These are phyloP conservation scores for Acorus gramineus DNA, from an alignment of 106 monocot genomes.

Conservation along the genomic window DNA sequence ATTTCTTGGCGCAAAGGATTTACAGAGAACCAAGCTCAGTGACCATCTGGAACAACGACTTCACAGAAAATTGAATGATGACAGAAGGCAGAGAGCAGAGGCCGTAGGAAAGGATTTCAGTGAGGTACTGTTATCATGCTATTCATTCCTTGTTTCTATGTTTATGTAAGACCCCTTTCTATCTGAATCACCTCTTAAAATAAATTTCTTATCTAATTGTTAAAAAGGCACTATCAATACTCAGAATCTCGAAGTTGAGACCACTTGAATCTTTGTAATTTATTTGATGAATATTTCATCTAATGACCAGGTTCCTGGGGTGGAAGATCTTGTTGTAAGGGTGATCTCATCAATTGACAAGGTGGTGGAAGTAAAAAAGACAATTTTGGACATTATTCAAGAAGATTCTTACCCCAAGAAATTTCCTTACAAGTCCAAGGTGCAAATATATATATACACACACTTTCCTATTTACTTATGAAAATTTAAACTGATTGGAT, in stretches of 20 bases:
- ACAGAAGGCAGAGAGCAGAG: slow-evolving; percentile 73
- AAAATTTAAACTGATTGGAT: background rate
- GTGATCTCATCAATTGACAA: slow-evolving; percentile 99
- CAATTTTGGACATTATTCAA: slow-evolving; percentile 92
- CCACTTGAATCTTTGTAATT: too few species aligned
- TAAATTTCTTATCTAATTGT: too few species aligned
- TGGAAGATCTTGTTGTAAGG: slow-evolving; percentile 88
- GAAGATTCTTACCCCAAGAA: slow-evolving; percentile 92
- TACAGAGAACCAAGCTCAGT: slow-evolving; percentile 79
- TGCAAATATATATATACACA: slow-evolving; percentile 9
- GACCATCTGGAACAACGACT: slow-evolving; percentile 89
- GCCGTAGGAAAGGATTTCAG: slow-evolving; percentile 61
- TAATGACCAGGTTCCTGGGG: slow-evolving; percentile 59
- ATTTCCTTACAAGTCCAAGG: slow-evolving; percentile 97
- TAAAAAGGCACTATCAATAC: too few species aligned
- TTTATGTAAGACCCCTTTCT: background rate
- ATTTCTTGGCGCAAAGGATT: slow-evolving; percentile 97
- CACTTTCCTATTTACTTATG: background rate
- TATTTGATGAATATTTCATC: background rate
- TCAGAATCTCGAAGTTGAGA: too few species aligned
- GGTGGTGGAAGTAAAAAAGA: slow-evolving; percentile 87
- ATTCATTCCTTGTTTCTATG: background rate
- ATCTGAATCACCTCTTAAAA: too few species aligned
- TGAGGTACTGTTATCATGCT: slow-evolving; percentile 41
- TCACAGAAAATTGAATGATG: slow-evolving; percentile 54